phyloP scores from a whole-genome alignment of 768 basidiomycete species.

The Agaricus blazei region DNA sequence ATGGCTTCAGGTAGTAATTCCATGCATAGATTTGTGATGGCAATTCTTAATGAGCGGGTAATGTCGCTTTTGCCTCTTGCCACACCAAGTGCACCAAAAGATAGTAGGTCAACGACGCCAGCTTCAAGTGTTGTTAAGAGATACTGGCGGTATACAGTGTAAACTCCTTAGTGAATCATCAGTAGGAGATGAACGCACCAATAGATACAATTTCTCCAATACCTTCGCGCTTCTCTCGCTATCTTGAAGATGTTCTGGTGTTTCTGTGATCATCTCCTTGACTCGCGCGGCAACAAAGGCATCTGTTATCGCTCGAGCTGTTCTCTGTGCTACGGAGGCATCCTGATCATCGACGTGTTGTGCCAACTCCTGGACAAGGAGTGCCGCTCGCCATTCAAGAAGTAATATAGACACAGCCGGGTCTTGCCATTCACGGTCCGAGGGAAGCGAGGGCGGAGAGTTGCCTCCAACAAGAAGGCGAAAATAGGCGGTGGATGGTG shows the following conservation, averaged over 20 bases:
- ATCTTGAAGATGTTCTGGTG: conserved; percentile 17
- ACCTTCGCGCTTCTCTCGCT: conserved; percentile 21
- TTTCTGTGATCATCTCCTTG: conserved; percentile 36
- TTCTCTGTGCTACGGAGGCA: conserved; percentile 50
- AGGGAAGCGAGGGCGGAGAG: conserved; percentile 15
- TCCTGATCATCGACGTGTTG: conserved; percentile 36
- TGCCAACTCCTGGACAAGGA: conserved; percentile 44
- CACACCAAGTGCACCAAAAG: conserved; percentile 40
- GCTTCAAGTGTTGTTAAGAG: conserved; percentile 53
- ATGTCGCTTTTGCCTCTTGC: conserved; percentile 28
- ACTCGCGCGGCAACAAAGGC: conserved; percentile 61
- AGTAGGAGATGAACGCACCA: conserved; percentile 29
- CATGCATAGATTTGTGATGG: conserved; percentile 43
- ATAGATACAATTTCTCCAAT: conserved; percentile 32
- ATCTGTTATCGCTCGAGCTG: conserved; percentile 61
- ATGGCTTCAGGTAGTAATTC: conserved; percentile 60
- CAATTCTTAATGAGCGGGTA: conserved; percentile 41
- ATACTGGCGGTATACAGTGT: conserved; percentile 36
- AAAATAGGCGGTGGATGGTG: conserved; percentile 51
- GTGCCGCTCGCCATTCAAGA: conserved; percentile 63
- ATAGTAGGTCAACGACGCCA: conserved; percentile 54
- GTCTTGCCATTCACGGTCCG: conserved; percentile 27
- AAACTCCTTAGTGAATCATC: neutral
- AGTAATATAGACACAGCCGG: conserved; percentile 37
- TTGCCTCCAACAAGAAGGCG: conserved; percentile 35